Base-by-base conservation (phyloP, 768 basidiomycete species). In the Boletus rufocinnamomeus region DNA sequence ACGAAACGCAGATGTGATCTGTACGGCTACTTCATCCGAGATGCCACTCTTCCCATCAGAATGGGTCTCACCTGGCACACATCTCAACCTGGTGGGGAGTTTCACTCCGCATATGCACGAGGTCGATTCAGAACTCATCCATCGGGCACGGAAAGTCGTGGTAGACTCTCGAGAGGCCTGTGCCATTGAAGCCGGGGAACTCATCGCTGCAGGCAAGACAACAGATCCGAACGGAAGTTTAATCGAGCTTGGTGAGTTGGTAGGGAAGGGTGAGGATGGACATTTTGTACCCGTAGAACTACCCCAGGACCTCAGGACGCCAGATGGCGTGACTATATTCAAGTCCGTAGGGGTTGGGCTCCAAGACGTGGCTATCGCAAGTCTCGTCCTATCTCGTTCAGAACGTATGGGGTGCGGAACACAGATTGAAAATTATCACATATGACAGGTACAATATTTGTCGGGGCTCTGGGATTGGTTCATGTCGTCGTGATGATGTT, bases 261-360 rank as follows among this genome's bases (percentile, higher is more conserved):
- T 88, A 28, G 40, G 48, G 51, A 58, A 54, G 40, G 50, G 28
- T 2, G 49, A 52, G 0, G 56, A 60, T 40, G 60, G 62, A 44
- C 55, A 47, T 13, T 49, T 61, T 21, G 50, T 57, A 4, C 44
- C 65, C 32, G 50, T 67, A 11, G 59, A 56, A 28, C 30, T 63
- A 19, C 63, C 63, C 6, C 47, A 49, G 48, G 59, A 41, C 46
- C 41, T 66, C 34, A 57, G 49, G 25, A 64, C 11, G 27, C 61
- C 69, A 4, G 84, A 82, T 1, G 78, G 80, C 1, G 78, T 94
- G 13, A 90, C 87, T 1, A 79, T 95, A 30, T 95, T 93, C 81
- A 95, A 95, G 74, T 90, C 88, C 0, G 94, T 95, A 6, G 93
- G 94, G 2, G 73, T 94, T 7, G 91, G 89, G 1, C 73, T 91